These are phyloP conservation scores for Russula abietina DNA, from an alignment of 768 basidiomycete genomes.

Conservation along the genomic window DNA sequence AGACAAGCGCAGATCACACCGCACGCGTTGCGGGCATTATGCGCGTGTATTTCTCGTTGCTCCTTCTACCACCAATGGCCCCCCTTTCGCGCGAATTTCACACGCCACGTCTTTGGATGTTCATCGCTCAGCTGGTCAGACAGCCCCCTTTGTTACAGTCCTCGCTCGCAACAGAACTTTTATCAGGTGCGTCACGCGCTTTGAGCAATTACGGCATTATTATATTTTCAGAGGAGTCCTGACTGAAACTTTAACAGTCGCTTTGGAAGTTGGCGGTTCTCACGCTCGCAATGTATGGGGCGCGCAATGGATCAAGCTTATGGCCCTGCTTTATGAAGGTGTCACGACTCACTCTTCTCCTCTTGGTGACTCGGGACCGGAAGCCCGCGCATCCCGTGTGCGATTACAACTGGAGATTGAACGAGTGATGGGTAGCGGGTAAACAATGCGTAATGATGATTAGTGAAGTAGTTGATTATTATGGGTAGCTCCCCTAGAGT, in stretches of 20 bases:
- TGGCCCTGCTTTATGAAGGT: constrained; percentile 59
- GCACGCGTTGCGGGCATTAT: constrained; percentile 70
- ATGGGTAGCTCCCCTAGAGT: constrained; percentile 1
- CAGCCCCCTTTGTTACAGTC: constrained; percentile 47
- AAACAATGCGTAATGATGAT: not conserved
- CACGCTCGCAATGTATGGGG: constrained; percentile 63
- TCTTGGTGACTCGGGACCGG: constrained; percentile 33
- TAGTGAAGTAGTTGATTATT: not conserved
- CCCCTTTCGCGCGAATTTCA: constrained; percentile 53
- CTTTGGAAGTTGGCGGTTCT: constrained; percentile 62
- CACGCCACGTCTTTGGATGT: constrained; percentile 62
- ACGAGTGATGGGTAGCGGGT: constrained; percentile 41
- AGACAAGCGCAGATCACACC: constrained; percentile 55
- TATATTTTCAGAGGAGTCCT: not conserved
- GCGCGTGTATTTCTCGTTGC: constrained; percentile 79
- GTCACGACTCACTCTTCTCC: constrained; percentile 44
- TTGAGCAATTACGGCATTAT: constrained; percentile 5
- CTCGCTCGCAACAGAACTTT: constrained; percentile 57
- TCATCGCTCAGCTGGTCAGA: constrained; percentile 58
- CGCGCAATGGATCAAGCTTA: constrained; percentile 70
- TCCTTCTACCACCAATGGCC: constrained; percentile 36
- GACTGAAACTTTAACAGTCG: constrained; percentile 39
- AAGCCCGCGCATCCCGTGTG: constrained; percentile 42
- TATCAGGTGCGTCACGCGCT: constrained; percentile 46
- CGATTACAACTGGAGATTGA: constrained; percentile 64